Conservation (phyloP, 495 filamentous ascomycete genomes). For the Aspergillus affinis region DNA sequence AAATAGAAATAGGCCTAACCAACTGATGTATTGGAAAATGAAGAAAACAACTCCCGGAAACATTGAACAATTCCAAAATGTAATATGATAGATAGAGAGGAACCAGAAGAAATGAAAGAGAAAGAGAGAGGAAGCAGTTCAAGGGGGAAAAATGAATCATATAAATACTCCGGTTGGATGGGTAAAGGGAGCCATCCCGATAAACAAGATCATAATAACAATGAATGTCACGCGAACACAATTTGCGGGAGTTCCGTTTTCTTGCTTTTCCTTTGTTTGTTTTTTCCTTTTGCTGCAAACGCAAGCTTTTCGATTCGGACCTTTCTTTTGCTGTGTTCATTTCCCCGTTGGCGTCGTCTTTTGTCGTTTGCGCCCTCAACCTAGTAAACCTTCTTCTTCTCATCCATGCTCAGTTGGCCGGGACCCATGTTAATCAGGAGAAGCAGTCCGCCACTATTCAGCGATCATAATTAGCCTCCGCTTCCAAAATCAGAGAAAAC, state of each 20-base stretch:
- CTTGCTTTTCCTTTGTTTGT: not conserved
- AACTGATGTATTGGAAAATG: not conserved
- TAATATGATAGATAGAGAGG: too few relatives aligned
- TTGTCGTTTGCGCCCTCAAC: not conserved
- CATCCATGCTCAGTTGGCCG: slow-evolving; percentile 94
- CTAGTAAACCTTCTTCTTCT: slow-evolving; percentile 99
- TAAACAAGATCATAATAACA: not conserved
- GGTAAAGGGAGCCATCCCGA: not conserved
- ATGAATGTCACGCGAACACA: not conserved
- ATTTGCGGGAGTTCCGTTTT: not conserved
- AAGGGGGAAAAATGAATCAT: not conserved
- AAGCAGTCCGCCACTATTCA: slow-evolving; percentile 74
- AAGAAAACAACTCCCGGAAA: not conserved
- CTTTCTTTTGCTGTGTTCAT: slow-evolving; percentile 1
- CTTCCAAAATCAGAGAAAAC: not conserved
- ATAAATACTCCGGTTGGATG: not conserved
- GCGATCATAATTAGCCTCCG: slow-evolving; percentile 19
- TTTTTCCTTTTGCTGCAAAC: not conserved
- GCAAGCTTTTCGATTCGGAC: not conserved
- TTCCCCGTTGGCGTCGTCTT: slow-evolving; percentile 12
- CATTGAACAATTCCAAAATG: not conserved
- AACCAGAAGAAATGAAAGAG: not conserved
- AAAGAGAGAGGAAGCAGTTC: not conserved
- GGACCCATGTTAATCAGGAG: slow-evolving; percentile 98
- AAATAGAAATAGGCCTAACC: not conserved